phyloP scores from a whole-genome alignment of 345 rosid species.

The Raphanus raphanistrum region DNA sequence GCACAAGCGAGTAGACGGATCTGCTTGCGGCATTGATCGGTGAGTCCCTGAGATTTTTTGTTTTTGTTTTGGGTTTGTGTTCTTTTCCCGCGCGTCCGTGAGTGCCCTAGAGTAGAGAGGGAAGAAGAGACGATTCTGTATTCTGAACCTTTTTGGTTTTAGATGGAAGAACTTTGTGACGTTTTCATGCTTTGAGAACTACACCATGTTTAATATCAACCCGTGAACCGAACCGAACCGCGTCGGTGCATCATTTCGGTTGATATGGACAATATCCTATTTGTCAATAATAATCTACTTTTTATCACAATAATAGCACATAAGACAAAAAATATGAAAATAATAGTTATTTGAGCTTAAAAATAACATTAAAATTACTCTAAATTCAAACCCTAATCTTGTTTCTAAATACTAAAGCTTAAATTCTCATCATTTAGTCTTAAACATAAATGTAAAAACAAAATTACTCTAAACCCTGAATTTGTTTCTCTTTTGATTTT shows the following conservation, averaged over 20 bases:
- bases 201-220: constrained; percentile 8
- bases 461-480: too few species aligned
- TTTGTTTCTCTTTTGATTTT: background rate
- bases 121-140: background rate
- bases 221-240: background rate
- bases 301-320: background rate
- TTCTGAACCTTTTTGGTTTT: constrained; percentile 3
- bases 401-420: too few species aligned
- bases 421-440: too few species aligned
- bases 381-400: too few species aligned
- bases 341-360: too few species aligned
- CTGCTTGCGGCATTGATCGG: background rate
- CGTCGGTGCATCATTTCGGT: background rate
- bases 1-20: background rate
- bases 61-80: background rate
- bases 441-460: too few species aligned
- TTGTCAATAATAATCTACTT: background rate
- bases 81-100: constrained; percentile 32
- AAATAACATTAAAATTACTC: too few species aligned
- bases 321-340: background rate
- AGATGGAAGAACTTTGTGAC: background rate
- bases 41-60: background rate
- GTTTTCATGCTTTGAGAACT: constrained; percentile 6
- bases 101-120: constrained; percentile 20
- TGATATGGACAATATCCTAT: background rate